Conservation (phyloP, 2,329 filamentous ascomycete species). For the Hansfordia pulvinata region DNA sequence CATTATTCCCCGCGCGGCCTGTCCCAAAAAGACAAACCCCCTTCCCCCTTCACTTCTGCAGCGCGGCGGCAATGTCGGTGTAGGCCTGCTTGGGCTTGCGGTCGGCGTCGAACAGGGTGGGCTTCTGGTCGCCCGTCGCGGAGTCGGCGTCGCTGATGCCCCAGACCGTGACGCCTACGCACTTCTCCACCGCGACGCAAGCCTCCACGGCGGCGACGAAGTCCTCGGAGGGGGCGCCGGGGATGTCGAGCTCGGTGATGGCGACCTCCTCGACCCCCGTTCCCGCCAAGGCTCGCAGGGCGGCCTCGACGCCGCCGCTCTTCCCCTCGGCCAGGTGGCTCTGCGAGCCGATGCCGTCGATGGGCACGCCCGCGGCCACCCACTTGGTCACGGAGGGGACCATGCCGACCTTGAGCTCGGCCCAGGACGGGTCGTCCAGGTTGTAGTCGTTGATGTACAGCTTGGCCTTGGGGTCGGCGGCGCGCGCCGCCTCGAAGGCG, state of each 20-base stretch:
- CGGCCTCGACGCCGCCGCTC: slow-evolving; percentile 30
- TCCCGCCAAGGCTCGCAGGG: slow-evolving; percentile 34
- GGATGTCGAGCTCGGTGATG: slow-evolving; percentile 48
- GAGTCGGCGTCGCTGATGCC: slow-evolving; percentile 10
- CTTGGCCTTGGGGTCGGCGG: slow-evolving; percentile 40
- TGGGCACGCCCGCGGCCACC: slow-evolving; percentile 35
- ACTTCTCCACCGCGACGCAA: slow-evolving; percentile 30
- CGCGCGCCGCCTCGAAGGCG: slow-evolving; percentile 41
- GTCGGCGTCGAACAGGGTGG: slow-evolving; percentile 15
- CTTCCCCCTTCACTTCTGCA: not conserved
- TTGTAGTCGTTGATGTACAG: slow-evolving; percentile 47
- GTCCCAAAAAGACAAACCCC: slow-evolving; percentile 1
- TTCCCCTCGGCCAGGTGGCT: slow-evolving; percentile 46
- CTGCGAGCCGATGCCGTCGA: slow-evolving; percentile 51
- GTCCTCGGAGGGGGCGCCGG: slow-evolving; percentile 26
- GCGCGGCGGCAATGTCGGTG: slow-evolving; percentile 9
- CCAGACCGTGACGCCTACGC: slow-evolving; percentile 38
- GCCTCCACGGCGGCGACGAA: slow-evolving; percentile 27
- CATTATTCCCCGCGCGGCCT: no score
- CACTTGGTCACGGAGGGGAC: slow-evolving; percentile 34
- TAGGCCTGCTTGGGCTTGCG: slow-evolving; percentile 19
- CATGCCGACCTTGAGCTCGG: slow-evolving; percentile 24
- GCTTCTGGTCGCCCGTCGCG: slow-evolving; percentile 4
- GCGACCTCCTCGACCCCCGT: slow-evolving; percentile 39
- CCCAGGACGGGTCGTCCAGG: slow-evolving; percentile 35